Base-by-base conservation (phyloP, 129 eudicot genomes). In the Helianthus tuberosus region DNA sequence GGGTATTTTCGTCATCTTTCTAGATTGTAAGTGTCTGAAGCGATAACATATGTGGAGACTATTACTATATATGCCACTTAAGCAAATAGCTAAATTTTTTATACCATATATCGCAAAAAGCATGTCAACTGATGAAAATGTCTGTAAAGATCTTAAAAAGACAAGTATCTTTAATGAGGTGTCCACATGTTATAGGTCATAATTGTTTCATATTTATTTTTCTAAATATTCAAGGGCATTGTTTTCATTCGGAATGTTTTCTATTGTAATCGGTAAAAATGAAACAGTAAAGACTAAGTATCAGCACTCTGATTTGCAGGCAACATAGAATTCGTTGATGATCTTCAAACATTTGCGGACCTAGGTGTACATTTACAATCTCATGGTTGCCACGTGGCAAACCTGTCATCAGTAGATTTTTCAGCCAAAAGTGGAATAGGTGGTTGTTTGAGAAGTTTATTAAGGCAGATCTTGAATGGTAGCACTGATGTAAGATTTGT, bases 291-390 rank as follows among this genome's bases (percentile, higher is more conserved):
- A 4, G 46, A 71, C 54, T 55, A 51, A 48, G 10, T 43, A 46
- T 74, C 16, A 47, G 5, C 47, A 16, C 17, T 25, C 50, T 73
- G 41, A 77, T 79, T 64, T 73, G 77, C 89, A 93, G 96, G 86
- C 76, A 93, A 88, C 81, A 73, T 90, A 84, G 98, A 94, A 72
- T 83, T 86, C 74, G 98, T 94, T 71, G 98, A 94, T 76, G 97
- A 94, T 77, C 86, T 88, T 39, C 76, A 78, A 57, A 90, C 97
- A 9, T 94, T 90, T 75, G 87, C 82, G 70, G 91, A 90, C 63
- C 96, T 94, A 71, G 93, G 91, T 64, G 20, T 55, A 52, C 88
- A 90, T 77, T 79, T 94, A 75, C 88, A 75, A 61, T 85, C 93
- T 32, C 73, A 55, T 64, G 96, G 96, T 44, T 86, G 88, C 81